A percentile compares a stretch with the other conserved stretches of the same genome.
Conservation (phyloP, 805 yeast genomes). For the Starmerella apis region DNA sequence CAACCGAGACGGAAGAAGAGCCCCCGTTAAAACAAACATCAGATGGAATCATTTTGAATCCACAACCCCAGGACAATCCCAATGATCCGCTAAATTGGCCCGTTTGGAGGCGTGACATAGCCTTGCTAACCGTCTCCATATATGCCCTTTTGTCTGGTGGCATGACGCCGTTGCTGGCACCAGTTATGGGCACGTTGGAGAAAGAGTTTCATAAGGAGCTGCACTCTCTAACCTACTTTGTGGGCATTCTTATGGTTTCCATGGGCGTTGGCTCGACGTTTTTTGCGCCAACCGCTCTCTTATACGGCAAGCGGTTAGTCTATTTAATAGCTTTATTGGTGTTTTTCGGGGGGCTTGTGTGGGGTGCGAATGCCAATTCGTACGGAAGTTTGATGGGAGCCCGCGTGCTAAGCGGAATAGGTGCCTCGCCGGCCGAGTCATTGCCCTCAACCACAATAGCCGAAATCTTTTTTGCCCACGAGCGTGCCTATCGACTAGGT, state of each 20-base stretch:
- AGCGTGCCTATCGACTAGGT: slow-evolving; percentile 51
- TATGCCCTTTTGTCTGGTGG: slow-evolving; percentile 55
- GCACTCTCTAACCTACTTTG: slow-evolving; percentile 41
- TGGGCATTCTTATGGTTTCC: slow-evolving; percentile 50
- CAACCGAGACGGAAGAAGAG: slow-evolving; percentile 1
- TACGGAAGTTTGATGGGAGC: slow-evolving; percentile 48
- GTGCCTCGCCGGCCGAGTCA: slow-evolving; percentile 52
- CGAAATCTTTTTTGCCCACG: slow-evolving; percentile 51
- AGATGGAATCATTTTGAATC: slow-evolving; percentile 43
- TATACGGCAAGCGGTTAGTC: slow-evolving; percentile 49
- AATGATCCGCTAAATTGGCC: slow-evolving; percentile 64
- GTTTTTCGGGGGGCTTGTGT: slow-evolving; percentile 43
- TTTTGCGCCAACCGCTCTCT: slow-evolving; percentile 47
- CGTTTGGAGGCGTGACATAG: slow-evolving; percentile 45
- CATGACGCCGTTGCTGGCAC: slow-evolving; percentile 50
- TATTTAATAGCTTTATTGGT: slow-evolving; percentile 42
- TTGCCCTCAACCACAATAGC: slow-evolving; percentile 52
- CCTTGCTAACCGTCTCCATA: slow-evolving; percentile 44
- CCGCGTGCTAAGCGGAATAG: slow-evolving; percentile 48
- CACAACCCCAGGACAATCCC: slow-evolving; percentile 54
- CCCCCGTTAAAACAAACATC: slow-evolving; percentile 37
- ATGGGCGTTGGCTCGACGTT: slow-evolving; percentile 50
- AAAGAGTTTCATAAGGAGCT: slow-evolving; percentile 38
- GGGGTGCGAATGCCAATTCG: slow-evolving; percentile 43
- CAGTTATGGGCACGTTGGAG: slow-evolving; percentile 40